Percentiles rank a stretch among this genome's conserved stretches.
Conservation (phyloP, 1,284 basidiomycete genomes). For the Kalmanozyma brasiliensis region DNA sequence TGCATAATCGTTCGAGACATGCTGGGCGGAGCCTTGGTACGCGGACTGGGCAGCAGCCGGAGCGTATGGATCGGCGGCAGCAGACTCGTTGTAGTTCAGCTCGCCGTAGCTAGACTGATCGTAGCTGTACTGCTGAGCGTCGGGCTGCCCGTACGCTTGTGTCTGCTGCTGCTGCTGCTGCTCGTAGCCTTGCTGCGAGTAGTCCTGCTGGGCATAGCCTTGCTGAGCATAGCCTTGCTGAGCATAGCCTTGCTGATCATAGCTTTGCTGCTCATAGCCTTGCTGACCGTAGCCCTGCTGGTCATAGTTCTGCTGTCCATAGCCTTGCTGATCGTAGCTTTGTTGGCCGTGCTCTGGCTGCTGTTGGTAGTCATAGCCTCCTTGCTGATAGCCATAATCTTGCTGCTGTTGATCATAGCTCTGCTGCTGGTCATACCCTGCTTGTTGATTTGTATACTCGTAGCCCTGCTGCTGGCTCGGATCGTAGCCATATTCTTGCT, state of each 20-base stretch:
- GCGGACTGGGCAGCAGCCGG: not conserved
- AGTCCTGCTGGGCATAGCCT: conserved; percentile 16
- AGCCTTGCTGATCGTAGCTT: conserved; percentile 17
- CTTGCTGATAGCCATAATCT: too few species aligned
- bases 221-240: conserved; percentile 20
- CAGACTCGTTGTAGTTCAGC: conserved; percentile 13
- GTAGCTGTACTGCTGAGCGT: conserved; percentile 18
- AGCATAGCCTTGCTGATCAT: conserved; percentile 20
- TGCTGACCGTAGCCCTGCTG: conserved; percentile 23
- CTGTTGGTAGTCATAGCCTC: not conserved
- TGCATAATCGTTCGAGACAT: conserved; percentile 13
- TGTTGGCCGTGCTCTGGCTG: conserved; percentile 8
- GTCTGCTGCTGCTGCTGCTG: conserved; percentile 30
- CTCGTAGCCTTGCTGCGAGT: conserved; percentile 20
- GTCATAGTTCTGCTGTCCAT: conserved; percentile 16
- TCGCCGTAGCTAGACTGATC: conserved; percentile 5
- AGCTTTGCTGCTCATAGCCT: conserved; percentile 7
- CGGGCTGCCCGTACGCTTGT: too few species aligned
- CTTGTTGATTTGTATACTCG: conserved; percentile 11
- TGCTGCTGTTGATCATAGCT: conserved; percentile 7
- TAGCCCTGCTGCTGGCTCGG: conserved; percentile 20
- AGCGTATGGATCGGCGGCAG: conserved; percentile 1
- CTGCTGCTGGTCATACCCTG: conserved; percentile 22
- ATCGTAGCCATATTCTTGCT: conserved; percentile 9
- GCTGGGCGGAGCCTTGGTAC: conserved; percentile 12